Evolutionary conservation across 1,139 yeast genomes (phyloP).

Genomic region (Candida sp.): DNA sequence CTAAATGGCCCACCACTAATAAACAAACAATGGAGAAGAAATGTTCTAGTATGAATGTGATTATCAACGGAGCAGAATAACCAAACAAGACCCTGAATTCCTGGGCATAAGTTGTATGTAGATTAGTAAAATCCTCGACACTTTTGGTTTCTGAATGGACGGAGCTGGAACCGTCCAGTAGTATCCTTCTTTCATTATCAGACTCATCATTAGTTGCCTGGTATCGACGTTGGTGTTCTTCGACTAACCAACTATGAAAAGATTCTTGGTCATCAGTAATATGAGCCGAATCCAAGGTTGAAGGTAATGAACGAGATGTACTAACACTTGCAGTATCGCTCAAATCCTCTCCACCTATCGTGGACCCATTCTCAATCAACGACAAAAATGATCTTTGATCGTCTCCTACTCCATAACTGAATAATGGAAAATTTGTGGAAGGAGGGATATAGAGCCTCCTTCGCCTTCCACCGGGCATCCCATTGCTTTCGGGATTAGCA

Average conservation of each 20-base stretch:
- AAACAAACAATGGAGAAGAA: constrained; percentile 69
- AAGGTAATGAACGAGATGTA: constrained; percentile 61
- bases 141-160: neutral
- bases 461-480: constrained; percentile 32
- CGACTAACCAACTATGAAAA: constrained; percentile 56
- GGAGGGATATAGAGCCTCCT: constrained; percentile 63
- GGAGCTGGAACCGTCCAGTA: constrained; percentile 6
- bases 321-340: constrained; percentile 53
- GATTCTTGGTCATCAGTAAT: constrained; percentile 54
- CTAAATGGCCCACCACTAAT: constrained; percentile 70
- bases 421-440: constrained; percentile 64
- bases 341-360: constrained; percentile 34
- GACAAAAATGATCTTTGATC: constrained; percentile 67
- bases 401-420: constrained; percentile 56
- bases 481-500: constrained; percentile 40
- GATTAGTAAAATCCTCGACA: constrained; percentile 29
- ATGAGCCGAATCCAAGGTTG: constrained; percentile 50
- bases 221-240: constrained; percentile 63
- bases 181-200: constrained; percentile 11
- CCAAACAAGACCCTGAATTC: constrained; percentile 50
- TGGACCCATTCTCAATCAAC: constrained; percentile 38
- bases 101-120: constrained; percentile 39
- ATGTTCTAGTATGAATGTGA: constrained; percentile 71
- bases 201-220: constrained; percentile 33
- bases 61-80: constrained; percentile 60